Evolutionary conservation across 176 grass and related monocot species (phyloP).

Genomic region (Lolium rigidum): DNA sequence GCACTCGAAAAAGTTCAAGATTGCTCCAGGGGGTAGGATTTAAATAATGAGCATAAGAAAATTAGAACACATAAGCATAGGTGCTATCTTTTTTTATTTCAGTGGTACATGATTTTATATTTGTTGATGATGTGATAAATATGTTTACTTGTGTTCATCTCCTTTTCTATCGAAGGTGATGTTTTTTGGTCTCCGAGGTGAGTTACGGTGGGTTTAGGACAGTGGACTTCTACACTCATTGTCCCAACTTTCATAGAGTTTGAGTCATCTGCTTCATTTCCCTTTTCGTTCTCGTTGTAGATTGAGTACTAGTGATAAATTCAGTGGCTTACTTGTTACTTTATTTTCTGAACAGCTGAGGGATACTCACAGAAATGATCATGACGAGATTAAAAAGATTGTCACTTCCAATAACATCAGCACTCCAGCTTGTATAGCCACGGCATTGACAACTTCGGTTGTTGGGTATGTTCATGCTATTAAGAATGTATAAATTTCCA

Average conservation of each 20-base stretch:
- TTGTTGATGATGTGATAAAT: background rate
- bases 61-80: background rate
- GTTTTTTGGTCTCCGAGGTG: background rate
- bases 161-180: background rate
- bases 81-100: background rate
- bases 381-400: constrained; percentile 94
- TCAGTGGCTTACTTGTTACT: background rate
- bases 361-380: constrained; percentile 62
- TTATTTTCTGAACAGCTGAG: constrained; percentile 63
- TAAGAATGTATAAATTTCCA: constrained; percentile 1
- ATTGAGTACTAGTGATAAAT: background rate
- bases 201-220: constrained; percentile 5
- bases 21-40: background rate
- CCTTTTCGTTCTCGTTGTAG: background rate
- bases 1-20: background rate
- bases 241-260: background rate
- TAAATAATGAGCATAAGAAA: background rate
- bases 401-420: constrained; percentile 67
- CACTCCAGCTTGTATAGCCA: constrained; percentile 70
- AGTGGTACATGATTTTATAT: background rate
- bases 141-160: background rate
- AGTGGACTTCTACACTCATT: background rate
- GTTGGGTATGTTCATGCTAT: constrained; percentile 67
- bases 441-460: constrained; percentile 68
- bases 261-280: background rate